A percentile compares a stretch with the other conserved stretches of the same genome.
Evolutionary conservation across 208 protist genomes (phyloP).

Genomic region (Herpetomonas tarakana): DNA sequence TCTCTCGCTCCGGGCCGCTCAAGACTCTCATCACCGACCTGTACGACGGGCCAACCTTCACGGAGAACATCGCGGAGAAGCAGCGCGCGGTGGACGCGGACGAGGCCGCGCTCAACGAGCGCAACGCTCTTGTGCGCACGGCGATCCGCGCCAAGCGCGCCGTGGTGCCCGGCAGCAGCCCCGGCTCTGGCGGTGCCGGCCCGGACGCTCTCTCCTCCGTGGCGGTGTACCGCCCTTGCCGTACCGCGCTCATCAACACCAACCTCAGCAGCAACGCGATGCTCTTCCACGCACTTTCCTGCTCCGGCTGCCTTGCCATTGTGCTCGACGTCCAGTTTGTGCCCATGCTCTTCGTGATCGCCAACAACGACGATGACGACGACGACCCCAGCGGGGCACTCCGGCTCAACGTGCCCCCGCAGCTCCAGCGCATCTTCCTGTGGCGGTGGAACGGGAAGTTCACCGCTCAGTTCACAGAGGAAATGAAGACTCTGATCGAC

Average conservation of each 20-base stretch:
- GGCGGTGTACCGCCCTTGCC: conserved; percentile 39
- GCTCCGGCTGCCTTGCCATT: conserved; percentile 24
- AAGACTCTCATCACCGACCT: conserved; percentile 46
- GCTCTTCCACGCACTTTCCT: conserved; percentile 44
- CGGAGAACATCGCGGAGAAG: no score
- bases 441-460: conserved; percentile 33
- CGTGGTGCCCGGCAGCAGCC: no score
- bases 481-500: conserved; percentile 19
- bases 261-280: conserved; percentile 51
- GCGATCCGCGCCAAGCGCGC: conserved; percentile 6
- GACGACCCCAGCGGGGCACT: neutral
- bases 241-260: conserved; percentile 59
- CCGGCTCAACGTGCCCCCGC: conserved; percentile 29
- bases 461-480: conserved; percentile 3
- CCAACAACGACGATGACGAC: neutral
- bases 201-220: no score
- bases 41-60: conserved; percentile 8
- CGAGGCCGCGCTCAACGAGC: conserved; percentile 17
- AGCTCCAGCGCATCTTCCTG: conserved; percentile 46
- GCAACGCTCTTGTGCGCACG: conserved; percentile 4
- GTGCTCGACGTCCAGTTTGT: conserved; percentile 37
- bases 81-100: no score
- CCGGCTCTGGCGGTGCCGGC: no score
- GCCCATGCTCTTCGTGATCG: conserved; percentile 37
- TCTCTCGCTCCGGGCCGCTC: conserved; percentile 25